Conservation (phyloP, 495 filamentous ascomycete species). For the Neurospora africana region DNA sequence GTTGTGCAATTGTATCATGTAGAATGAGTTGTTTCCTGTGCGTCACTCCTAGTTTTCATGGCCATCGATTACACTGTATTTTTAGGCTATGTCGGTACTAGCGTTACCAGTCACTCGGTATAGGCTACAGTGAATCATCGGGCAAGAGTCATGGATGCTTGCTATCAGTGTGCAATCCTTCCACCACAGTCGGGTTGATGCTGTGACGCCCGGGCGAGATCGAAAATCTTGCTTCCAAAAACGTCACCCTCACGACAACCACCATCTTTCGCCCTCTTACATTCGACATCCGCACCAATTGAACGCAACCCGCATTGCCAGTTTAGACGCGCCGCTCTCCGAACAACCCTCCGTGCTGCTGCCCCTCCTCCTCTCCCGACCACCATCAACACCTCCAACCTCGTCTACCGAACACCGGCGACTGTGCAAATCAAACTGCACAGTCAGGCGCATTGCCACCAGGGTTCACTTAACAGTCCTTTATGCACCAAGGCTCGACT, state of each 20-base stretch:
- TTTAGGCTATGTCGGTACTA: not conserved
- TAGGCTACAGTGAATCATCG: not conserved
- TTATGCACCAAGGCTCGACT: constrained; percentile 82
- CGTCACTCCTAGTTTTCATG: not conserved
- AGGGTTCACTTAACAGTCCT: constrained; percentile 40
- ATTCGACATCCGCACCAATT: not conserved
- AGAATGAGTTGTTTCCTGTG: not conserved
- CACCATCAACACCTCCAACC: not conserved
- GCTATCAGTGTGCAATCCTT: not conserved
- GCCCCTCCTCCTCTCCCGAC: not conserved
- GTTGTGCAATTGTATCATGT: not conserved
- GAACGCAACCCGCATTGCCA: not conserved
- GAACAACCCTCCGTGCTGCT: not conserved
- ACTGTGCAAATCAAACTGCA: constrained; percentile 40
- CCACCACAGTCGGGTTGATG: not conserved
- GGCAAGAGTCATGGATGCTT: not conserved
- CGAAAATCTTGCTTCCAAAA: constrained; percentile 3
- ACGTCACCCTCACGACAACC: constrained; percentile 4
- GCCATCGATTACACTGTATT: too few relatives aligned
- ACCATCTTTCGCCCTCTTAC: not conserved
- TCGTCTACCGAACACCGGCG: constrained; percentile 3
- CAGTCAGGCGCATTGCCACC: constrained; percentile 46
- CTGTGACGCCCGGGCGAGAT: not conserved
- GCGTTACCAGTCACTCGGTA: not conserved
- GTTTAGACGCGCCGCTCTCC: not conserved